A percentile compares a stretch with the other conserved stretches of the same genome.
Evolutionary conservation across 2,329 filamentous ascomycete species (phyloP).

Genomic region (Coleophoma crateriformis): DNA sequence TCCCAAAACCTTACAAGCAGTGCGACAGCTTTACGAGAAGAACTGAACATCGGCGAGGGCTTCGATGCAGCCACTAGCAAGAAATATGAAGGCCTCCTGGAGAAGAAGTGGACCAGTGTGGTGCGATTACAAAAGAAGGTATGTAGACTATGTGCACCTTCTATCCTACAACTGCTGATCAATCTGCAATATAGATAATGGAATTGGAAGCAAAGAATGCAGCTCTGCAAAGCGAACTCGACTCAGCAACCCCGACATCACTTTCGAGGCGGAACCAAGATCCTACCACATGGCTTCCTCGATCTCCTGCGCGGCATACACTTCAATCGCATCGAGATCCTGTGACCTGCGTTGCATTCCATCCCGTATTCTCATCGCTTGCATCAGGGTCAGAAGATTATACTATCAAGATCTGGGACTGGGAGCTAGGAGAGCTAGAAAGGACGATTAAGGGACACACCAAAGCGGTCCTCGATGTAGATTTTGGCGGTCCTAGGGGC

Average conservation of each 20-base stretch:
- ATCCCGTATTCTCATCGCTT: slow-evolving; percentile 84
- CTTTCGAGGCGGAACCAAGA: slow-evolving; percentile 78
- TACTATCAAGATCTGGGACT: slow-evolving; percentile 97
- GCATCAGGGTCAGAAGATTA: slow-evolving; percentile 89
- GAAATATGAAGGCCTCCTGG: slow-evolving; percentile 88
- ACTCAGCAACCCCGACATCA: slow-evolving; percentile 71
- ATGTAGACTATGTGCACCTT: slow-evolving; percentile 11
- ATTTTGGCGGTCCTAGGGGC: slow-evolving; percentile 81
- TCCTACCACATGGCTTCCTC: slow-evolving; percentile 80
- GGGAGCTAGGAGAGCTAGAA: slow-evolving; percentile 88
- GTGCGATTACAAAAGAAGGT: slow-evolving; percentile 95
- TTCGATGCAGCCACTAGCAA: slow-evolving; percentile 81
- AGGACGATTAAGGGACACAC: slow-evolving; percentile 90
- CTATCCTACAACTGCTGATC: background rate
- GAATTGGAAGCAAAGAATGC: slow-evolving; percentile 76
- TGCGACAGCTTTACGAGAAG: slow-evolving; percentile 67
- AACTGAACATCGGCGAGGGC: slow-evolving; percentile 61
- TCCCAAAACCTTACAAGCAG: slow-evolving; percentile 66
- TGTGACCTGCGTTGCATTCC: slow-evolving; percentile 86
- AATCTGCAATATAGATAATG: slow-evolving; percentile 62
- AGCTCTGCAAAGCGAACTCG: slow-evolving; percentile 74
- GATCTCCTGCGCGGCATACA: slow-evolving; percentile 72
- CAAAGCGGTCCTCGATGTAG: slow-evolving; percentile 79
- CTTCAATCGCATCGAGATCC: slow-evolving; percentile 77
- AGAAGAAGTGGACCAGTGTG: slow-evolving; percentile 98